Conservation (phyloP, 192 early-diverging fungal genomes). For the Podila epicladia region DNA sequence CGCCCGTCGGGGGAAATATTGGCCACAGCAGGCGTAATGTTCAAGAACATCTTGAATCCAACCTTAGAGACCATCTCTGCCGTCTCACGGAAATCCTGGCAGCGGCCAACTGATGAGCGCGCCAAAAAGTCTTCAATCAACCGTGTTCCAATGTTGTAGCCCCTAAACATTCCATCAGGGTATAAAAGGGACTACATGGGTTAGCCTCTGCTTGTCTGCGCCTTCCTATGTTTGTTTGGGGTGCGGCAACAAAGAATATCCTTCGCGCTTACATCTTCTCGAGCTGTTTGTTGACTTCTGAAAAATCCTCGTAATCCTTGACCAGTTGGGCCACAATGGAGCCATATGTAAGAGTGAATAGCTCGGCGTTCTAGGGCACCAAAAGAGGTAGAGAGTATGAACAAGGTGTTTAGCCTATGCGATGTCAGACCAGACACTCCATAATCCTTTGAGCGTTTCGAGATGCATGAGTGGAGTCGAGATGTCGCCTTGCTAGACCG, state of each 20-base stretch:
- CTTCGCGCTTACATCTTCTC: conserved; percentile 86
- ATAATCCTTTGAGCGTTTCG: too few species aligned
- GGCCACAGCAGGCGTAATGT: conserved; percentile 85
- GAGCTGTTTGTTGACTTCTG: conserved; percentile 93
- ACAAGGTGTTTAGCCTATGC: too few species aligned
- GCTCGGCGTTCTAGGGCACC: conserved; percentile 79
- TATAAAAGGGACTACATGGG: neutral
- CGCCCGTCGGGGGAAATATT: conserved; percentile 84
- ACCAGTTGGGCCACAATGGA: conserved; percentile 95
- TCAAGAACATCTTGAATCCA: conserved; percentile 97
- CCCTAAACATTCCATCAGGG: conserved; percentile 71
- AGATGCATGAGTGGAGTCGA: too few species aligned
- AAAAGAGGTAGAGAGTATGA: too few species aligned
- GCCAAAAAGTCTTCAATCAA: conserved; percentile 98
- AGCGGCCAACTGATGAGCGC: conserved; percentile 79
- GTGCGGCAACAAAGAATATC: neutral
- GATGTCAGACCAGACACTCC: too few species aligned
- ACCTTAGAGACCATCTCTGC: conserved; percentile 95
- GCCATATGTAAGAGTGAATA: conserved; percentile 98
- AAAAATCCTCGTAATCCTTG: conserved; percentile 93
- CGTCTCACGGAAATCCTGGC: conserved; percentile 89
- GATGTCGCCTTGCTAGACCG: too few species aligned
- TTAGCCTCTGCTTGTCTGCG: neutral
- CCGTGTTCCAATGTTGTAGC: conserved; percentile 96
- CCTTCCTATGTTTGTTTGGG: neutral